Evolutionary conservation across 108 stramenopile species (phyloP).

Genomic region (Nitzschia sp.): DNA sequence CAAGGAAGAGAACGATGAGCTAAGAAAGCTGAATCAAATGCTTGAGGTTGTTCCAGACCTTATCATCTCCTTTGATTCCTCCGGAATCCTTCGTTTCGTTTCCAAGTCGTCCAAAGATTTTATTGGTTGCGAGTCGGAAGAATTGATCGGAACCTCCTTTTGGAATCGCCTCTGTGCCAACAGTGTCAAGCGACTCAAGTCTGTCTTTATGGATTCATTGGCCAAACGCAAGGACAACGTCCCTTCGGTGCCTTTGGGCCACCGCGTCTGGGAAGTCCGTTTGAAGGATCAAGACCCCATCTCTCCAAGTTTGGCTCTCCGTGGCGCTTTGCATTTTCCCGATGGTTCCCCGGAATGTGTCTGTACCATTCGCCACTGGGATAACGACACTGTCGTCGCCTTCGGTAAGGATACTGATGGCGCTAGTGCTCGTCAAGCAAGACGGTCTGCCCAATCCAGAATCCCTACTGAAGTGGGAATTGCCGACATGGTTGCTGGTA

Average conservation of each 20-base stretch:
- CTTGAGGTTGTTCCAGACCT: constrained; percentile 79
- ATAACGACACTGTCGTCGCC: too few relatives aligned
- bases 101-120: constrained; percentile 65
- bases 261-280: constrained; percentile 68
- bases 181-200: constrained; percentile 74
- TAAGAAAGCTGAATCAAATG: constrained; percentile 80
- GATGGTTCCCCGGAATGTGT: constrained; percentile 82
- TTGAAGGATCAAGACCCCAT: constrained; percentile 53
- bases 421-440: too few relatives aligned
- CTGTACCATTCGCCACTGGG: constrained; percentile 69
- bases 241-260: constrained; percentile 63
- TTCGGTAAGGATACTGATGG: too few relatives aligned
- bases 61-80: constrained; percentile 83
- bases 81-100: constrained; percentile 76
- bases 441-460: too few relatives aligned
- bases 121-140: constrained; percentile 41
- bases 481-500: too few relatives aligned
- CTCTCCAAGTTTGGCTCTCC: constrained; percentile 48
- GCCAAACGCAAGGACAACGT: constrained; percentile 60
- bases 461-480: too few relatives aligned
- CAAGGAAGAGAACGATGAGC: constrained; percentile 79
- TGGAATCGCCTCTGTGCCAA: constrained; percentile 74
- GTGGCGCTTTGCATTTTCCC: constrained; percentile 81
- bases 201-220: constrained; percentile 85
- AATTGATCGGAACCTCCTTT: constrained; percentile 72